Base-by-base conservation (phyloP, 768 basidiomycete genomes). In the Pulveroboletus sp. region DNA sequence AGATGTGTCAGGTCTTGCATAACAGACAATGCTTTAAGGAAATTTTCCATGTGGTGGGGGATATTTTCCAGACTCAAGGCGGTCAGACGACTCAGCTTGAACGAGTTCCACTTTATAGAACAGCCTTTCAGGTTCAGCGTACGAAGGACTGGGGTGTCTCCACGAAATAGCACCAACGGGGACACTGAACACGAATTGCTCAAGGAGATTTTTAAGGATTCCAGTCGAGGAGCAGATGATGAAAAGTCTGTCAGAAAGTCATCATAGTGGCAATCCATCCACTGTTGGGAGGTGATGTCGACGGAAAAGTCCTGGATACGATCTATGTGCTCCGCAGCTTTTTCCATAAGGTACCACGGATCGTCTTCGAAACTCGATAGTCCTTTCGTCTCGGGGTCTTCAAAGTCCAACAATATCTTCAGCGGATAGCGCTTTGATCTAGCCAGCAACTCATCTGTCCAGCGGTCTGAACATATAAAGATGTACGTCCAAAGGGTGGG, bases 1-100 rank as follows among this genome's bases (percentile, higher is more conserved):
- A 76, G 63, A 13, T 56, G 53, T 41, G 60, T 62, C 3, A 76
- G 59, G 34, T 51, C 14, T 8, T 67, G 70, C 69, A 71, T 71
- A 32, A 60, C 49, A 14, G 57, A 43, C 4, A 77, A 63, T 9
- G 60, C 60, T 17, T 61, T 47, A 7, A 71, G 44, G 16, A 77
- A 54, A 35, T 70, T 64, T 6, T 41, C 43, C 20, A 59, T 57
- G 12, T n/a, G 62, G 54, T 2, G 68, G 68, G n/a, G n/a, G n/a
- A n/a, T n/a, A n/a, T n/a, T n/a, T n/a, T n/a, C n/a, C n/a, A n/a
- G n/a, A n/a, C 13, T 62, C 65, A 17, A 59, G 45, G 7, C 44
- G 29, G 65, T 69, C 14, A 77, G 65, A 36, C 63, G 56, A 29
- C 43, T 42, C 30, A 40, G 31, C 36, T 12, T 20, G 23, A 53